Percentiles rank a stretch among this genome's conserved stretches.
phyloP scores from a whole-genome alignment of 306 rosid species.

The Sophora flavescens region DNA sequence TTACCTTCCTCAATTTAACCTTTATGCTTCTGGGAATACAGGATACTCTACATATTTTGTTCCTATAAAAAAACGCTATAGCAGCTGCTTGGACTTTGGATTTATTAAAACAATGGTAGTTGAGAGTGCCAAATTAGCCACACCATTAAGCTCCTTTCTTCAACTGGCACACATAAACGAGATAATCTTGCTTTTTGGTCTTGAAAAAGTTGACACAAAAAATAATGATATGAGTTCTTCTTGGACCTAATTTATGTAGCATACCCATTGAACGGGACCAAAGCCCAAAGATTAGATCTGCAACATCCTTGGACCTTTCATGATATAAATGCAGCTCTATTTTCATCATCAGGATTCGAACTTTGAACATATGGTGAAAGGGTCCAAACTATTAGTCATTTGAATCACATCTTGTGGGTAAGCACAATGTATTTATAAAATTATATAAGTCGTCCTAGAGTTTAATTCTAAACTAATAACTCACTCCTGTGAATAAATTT shows the following conservation, averaged over 20 bases:
- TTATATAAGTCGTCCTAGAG: not conserved
- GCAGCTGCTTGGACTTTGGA: not conserved
- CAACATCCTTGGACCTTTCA: slow-evolving; percentile 19
- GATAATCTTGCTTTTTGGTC: not conserved
- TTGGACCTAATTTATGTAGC: not conserved
- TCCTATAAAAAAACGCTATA: not conserved
- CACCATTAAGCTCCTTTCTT: not conserved
- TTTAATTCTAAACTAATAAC: not conserved
- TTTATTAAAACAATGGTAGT: not conserved
- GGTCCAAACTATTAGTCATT: no score
- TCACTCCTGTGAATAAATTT: not conserved
- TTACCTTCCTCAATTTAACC: not conserved
- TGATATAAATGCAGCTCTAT: no score
- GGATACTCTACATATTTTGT: not conserved
- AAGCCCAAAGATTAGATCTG: not conserved
- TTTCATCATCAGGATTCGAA: no score
- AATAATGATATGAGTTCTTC: not conserved
- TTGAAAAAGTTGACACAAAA: not conserved
- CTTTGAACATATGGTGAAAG: no score
- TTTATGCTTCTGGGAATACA: not conserved
- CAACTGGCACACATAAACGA: not conserved
- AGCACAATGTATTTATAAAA: no score
- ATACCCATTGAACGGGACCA: not conserved
- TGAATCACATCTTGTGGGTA: no score
- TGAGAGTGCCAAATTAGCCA: not conserved